Evolutionary conservation across 768 basidiomycete genomes (phyloP), one percentile per base, ranked within the genome.

Genomic region (Mycena filopes): DNA sequence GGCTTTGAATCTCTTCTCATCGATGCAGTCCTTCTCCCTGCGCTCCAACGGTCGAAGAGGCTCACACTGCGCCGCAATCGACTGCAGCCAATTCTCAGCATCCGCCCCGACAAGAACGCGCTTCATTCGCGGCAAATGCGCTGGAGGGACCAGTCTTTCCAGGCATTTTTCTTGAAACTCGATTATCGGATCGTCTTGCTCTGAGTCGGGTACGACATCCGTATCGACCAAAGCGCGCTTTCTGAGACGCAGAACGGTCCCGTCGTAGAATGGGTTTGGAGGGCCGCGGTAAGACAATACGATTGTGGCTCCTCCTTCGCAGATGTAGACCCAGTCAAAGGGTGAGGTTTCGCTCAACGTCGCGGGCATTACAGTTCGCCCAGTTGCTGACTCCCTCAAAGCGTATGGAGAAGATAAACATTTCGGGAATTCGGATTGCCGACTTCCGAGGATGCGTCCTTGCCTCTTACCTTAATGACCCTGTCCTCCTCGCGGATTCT

Each of bases 271-370:
- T 2, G 84, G 75, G 67, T 86, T 76, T 9, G 73, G 51, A 21
- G 85, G 81, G 0, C 95, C 94, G 12, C 72, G 69, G 73, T 96
- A 97, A 10, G 92, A 88, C 76, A 96, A 94, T 18, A 98, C 94
- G 69, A 95, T 87, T 8, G 94, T 92, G 21, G 94, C 92, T 21
- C 93, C 94, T n/a, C 97, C 97, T 80, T 98, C 97, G 0, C 94
- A 90, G 23, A 95, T 79, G 74, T 98, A 99, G 66, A 74, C 78
- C 96, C 96, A 99, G 75, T 93, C 80, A 26, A 71, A 64, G 7
- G 83, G 80, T 8, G 66, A 67, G 9, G 84, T 84, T 29, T 80
- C 75, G 1, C 72, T 66, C 5, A 65, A 36, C 13, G 18, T 53
- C 1, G 31, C 43, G 42, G 47, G 38, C 60, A 61, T 61, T n/a